Evolutionary conservation across 2,329 filamentous ascomycete species (phyloP).

Genomic region (Sphaceloma murrayae): DNA sequence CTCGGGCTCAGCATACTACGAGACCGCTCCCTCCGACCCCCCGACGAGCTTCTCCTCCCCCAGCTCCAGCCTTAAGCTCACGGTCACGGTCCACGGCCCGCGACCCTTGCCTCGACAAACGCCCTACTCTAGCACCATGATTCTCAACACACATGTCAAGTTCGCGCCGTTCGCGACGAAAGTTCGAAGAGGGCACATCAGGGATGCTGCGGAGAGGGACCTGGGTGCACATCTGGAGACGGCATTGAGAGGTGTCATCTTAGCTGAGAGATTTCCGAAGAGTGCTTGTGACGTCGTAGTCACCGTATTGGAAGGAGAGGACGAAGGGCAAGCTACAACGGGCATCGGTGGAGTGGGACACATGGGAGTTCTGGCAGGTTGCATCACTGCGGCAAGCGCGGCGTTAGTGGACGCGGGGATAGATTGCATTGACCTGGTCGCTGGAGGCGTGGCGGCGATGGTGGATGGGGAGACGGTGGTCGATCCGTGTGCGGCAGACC

Average conservation of each 20-base stretch:
- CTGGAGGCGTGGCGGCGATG: constrained; percentile 79
- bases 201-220: constrained; percentile 79
- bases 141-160: constrained; percentile 88
- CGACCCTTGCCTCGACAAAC: constrained; percentile 81
- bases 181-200: constrained; percentile 71
- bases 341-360: constrained; percentile 59
- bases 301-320: constrained; percentile 86
- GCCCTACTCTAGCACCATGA: constrained; percentile 83
- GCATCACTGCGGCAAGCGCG: constrained; percentile 86
- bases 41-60: constrained; percentile 35
- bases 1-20: constrained; percentile 83
- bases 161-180: constrained; percentile 90
- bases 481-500: constrained; percentile 75
- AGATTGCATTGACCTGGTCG: constrained; percentile 84
- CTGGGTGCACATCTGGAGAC: constrained; percentile 85
- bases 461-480: constrained; percentile 54
- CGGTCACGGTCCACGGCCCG: constrained; percentile 87
- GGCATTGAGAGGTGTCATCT: constrained; percentile 76
- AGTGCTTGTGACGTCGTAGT: constrained; percentile 92
- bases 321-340: constrained; percentile 47
- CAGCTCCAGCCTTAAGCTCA: constrained; percentile 71
- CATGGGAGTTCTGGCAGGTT: constrained; percentile 85
- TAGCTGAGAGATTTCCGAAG: constrained; percentile 96
- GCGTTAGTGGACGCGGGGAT: constrained; percentile 92
- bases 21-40: constrained; percentile 41